Base-by-base conservation (phyloP, 2,329 filamentous ascomycete genomes). In the Apiospora pterosperma region DNA sequence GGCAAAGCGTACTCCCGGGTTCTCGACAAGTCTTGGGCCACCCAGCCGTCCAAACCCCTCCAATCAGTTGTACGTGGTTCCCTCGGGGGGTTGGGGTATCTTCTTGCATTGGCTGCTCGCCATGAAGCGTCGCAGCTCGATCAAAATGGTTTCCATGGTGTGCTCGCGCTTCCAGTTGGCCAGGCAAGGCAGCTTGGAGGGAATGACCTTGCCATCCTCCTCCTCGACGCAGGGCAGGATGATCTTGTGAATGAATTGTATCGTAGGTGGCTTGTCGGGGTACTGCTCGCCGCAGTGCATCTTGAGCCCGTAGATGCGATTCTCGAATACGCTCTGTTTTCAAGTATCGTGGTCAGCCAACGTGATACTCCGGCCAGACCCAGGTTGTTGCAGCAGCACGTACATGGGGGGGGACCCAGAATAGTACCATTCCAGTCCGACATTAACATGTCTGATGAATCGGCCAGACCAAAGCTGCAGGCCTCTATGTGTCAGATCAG, bases 361-460 rank as follows among this genome's bases (percentile, higher is more conserved):
- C 7, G 7, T 11, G 48, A 34, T 34, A n/a, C 16, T 25, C 48
- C 25, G 23, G 44, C 44, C 5, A 25, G 23, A 41, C 23, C 4
- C 11, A 28, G 6, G 16, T n/a, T 38, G 28, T 36, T 42, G 63
- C 63, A 63, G 67, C 42, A 60, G 21, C 23, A 82, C 92, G 75
- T 84, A 97, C 96, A 79, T 98, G 94, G 77, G 96, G 95, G n/a
- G 71, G 96, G 96, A 1, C 96, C 96, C 61, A 97, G 89, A 70
- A 99, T 98, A 19, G 96, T 99, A 74, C 95, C 96, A 75, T 97
- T 97, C 96, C 96, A 99, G 84, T 97, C 93, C 69, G 92, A 95
- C 94, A 99, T 97, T 79, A 96, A 88, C 69, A 97, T 87, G 75
- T 99, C 96, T 76, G 97, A 94, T 59, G 92, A 90, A 77, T 98